A percentile compares a stretch with the other conserved stretches of the same genome.
Conservation (phyloP, 2,329 filamentous ascomycete species). For the Mycosphaerella sp. region DNA sequence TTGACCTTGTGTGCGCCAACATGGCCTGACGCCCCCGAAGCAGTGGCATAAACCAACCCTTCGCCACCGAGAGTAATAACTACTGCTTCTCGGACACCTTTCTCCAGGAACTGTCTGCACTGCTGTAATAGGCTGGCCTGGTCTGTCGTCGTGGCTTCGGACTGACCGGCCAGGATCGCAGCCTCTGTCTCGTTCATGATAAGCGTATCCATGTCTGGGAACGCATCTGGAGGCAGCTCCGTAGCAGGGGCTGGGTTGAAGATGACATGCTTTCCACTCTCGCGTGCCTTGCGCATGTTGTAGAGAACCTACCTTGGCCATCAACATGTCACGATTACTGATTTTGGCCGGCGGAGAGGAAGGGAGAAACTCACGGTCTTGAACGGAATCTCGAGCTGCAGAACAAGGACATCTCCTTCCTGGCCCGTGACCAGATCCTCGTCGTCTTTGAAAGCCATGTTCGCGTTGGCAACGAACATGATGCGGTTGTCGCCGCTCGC, state of each 20-base stretch:
- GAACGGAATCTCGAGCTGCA: slow-evolving; percentile 45
- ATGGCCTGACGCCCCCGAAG: slow-evolving; percentile 23
- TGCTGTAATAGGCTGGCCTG: slow-evolving; percentile 37
- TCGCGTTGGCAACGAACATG: slow-evolving; percentile 45
- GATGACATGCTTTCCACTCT: slow-evolving; percentile 49
- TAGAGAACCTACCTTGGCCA: slow-evolving; percentile 24
- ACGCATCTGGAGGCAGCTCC: slow-evolving; percentile 59
- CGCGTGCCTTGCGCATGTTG: slow-evolving; percentile 29
- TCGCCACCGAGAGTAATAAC: slow-evolving; percentile 73
- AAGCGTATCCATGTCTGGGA: slow-evolving; percentile 64
- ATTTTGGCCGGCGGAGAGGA: neutral
- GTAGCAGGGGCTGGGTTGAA: slow-evolving; percentile 77
- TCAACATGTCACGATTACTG: slow-evolving; percentile 4
- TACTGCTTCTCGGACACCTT: slow-evolving; percentile 69
- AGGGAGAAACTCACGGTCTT: slow-evolving; percentile 30
- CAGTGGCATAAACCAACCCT: slow-evolving; percentile 28
- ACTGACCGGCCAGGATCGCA: slow-evolving; percentile 56
- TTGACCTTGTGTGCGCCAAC: slow-evolving; percentile 58
- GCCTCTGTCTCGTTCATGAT: slow-evolving; percentile 91
- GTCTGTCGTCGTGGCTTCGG: slow-evolving; percentile 29
- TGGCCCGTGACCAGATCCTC: slow-evolving; percentile 13
- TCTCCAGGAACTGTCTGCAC: slow-evolving; percentile 52
- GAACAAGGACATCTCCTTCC: slow-evolving; percentile 38
- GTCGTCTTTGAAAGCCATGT: slow-evolving; percentile 35
- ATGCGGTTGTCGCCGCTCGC: slow-evolving; percentile 46